Evolutionary conservation across 345 rosid genomes (phyloP).

Genomic region (Adansonia digitata): DNA sequence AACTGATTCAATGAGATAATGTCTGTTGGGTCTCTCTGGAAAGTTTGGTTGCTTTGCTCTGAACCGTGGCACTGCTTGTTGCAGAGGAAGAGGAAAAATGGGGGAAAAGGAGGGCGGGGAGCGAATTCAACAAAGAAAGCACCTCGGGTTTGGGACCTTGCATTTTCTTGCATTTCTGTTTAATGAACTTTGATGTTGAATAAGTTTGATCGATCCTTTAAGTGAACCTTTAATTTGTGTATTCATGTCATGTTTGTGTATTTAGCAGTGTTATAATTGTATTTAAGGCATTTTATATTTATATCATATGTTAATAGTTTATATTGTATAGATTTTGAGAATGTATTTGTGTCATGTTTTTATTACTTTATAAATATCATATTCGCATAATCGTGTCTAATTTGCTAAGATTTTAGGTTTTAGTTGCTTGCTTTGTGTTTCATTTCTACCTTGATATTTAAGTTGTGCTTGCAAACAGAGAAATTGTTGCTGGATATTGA

Average conservation of each 20-base stretch:
- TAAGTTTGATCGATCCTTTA: not conserved
- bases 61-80: not conserved
- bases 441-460: not conserved
- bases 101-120: not conserved
- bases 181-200: not conserved
- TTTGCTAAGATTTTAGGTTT: no score
- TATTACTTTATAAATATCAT: no score
- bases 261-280: no score
- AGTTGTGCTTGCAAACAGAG: not conserved
- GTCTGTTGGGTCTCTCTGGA: not conserved
- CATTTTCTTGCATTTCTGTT: not conserved
- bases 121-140: not conserved
- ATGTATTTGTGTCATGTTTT: no score
- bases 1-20: not conserved
- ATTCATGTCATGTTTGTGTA: no score
- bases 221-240: no score
- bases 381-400: no score
- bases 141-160: not conserved
- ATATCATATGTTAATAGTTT: no score
- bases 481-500: no score
- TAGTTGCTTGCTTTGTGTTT: not conserved
- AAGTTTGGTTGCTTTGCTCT: not conserved
- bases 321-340: no score
- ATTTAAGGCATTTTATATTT: no score
- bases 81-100: not conserved